Evolutionary conservation across 2,329 filamentous ascomycete species (phyloP).

Genomic region (Xylaria digitata): DNA sequence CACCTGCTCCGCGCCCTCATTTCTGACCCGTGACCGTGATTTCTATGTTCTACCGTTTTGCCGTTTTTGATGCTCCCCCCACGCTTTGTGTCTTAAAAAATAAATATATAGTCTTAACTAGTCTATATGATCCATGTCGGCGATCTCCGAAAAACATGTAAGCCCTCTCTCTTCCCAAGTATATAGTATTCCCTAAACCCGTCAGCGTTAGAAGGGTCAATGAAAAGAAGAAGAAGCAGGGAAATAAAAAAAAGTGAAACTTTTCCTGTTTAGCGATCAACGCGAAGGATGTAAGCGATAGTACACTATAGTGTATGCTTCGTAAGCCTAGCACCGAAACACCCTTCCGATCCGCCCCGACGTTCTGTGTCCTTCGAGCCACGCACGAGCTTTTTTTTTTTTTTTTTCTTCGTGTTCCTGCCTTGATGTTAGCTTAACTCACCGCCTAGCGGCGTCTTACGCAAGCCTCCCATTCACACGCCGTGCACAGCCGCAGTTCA

Average conservation of each 20-base stretch:
- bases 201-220: slow-evolving; percentile 12
- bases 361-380: not conserved
- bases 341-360: slow-evolving; percentile 27
- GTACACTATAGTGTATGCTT: slow-evolving; percentile 1
- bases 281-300: slow-evolving; percentile 18
- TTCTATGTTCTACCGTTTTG: not conserved
- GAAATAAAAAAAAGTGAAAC: not conserved
- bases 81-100: not conserved
- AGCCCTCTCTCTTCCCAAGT: not conserved
- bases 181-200: not conserved
- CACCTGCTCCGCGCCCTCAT: slow-evolving; percentile 6
- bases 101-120: not conserved
- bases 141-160: slow-evolving; percentile 20
- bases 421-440: not conserved
- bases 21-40: not conserved
- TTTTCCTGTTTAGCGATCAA: slow-evolving; percentile 13
- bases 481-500: slow-evolving; percentile 27
- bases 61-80: not conserved
- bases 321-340: slow-evolving; percentile 25
- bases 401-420: not conserved
- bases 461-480: slow-evolving; percentile 16
- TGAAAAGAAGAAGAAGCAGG: not conserved
- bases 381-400: not conserved
- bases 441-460: slow-evolving; percentile 25
- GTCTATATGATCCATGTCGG: slow-evolving; percentile 5